Evolutionary conservation across 495 filamentous ascomycete species (phyloP).

Genomic region (Lichina pygmaea): DNA sequence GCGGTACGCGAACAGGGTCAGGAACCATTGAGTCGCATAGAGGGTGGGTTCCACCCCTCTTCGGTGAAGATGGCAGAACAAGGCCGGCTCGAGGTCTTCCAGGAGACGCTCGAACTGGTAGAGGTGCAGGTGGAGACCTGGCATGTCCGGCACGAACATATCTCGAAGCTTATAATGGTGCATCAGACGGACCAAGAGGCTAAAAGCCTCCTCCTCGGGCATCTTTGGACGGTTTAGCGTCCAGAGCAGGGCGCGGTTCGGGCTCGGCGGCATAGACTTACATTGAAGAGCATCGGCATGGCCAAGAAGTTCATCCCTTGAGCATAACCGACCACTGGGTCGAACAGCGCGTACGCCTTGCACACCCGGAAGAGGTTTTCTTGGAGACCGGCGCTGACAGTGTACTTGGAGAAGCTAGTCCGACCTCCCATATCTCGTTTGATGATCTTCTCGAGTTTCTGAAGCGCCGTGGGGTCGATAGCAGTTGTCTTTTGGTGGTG

Average conservation of each 20-base stretch:
- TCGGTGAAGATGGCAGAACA: conserved; percentile 84
- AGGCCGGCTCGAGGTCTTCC: conserved; percentile 77
- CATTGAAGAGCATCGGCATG: conserved; percentile 93
- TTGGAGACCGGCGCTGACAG: conserved; percentile 65
- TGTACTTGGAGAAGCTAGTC: conserved; percentile 89
- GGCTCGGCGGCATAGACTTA: conserved; percentile 16
- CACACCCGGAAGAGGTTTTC: conserved; percentile 86
- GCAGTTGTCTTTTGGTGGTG: conserved; percentile 48
- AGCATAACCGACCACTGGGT: conserved; percentile 84
- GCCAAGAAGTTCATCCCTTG: conserved; percentile 98
- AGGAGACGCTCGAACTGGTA: conserved; percentile 89
- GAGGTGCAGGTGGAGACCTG: conserved; percentile 72
- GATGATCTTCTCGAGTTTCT: conserved; percentile 78
- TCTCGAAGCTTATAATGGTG: conserved; percentile 84
- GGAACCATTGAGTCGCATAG: conserved; percentile 97
- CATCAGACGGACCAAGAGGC: conserved; percentile 80
- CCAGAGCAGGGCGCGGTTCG: neutral
- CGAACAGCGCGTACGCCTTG: conserved; percentile 92
- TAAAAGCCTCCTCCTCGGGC: conserved; percentile 93
- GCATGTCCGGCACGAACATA: conserved; percentile 91
- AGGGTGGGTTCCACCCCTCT: conserved; percentile 70
- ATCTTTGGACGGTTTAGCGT: conserved; percentile 25
- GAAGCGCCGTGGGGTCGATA: conserved; percentile 39
- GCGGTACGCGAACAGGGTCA: conserved; percentile 95
- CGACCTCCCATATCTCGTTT: conserved; percentile 69